Evolutionary conservation across 768 basidiomycete species (phyloP), one percentile per base, ranked within the genome.

Genomic region (Rossbeevera mucosa): DNA sequence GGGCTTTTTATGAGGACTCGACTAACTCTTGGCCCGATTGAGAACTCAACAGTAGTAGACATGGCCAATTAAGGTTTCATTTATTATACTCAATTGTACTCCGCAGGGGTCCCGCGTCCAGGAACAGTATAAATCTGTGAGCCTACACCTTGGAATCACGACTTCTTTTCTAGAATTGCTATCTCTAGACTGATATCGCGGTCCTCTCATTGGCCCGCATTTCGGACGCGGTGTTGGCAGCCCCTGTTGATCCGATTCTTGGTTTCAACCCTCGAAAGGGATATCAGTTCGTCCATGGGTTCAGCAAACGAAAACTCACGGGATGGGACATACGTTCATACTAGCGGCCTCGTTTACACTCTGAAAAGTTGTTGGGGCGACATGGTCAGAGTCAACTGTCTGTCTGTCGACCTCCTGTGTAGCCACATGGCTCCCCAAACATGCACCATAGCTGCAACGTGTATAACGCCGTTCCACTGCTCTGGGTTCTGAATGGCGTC

Each of bases 41-140:
- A n/a, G n/a, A n/a, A n/a, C n/a, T n/a, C n/a, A n/a, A n/a, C n/a
- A n/a, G n/a, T n/a, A n/a, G n/a, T n/a, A n/a, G n/a, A n/a, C n/a
- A n/a, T n/a, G n/a, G 6, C 42, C 26, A 9, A 44, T 44, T 52
- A 2, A 18, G 43, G 45, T 25, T 59, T 48, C 49, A 56, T 61
- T 24, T 38, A 46, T 25, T 26, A 8, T 16, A n/a, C 21, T n/a
- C n/a, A n/a, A n/a, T n/a, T n/a, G n/a, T n/a, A 42, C 36, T 50
- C 29, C 45, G 40, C 60, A 62, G 56, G 56, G 53, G 59, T 58
- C 42, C 50, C 44, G 53, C 22, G 36, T 46, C 46, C 51, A 56
- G 60, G 60, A 59, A 63, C 57, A 40, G 28, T 31, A 33, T 25
- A 38, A 24, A 50, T 44, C 46, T 25, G 47, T 25, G 26, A 30